Conservation (phyloP, 2,329 filamentous ascomycete species). For the Exophiala calicioides region DNA sequence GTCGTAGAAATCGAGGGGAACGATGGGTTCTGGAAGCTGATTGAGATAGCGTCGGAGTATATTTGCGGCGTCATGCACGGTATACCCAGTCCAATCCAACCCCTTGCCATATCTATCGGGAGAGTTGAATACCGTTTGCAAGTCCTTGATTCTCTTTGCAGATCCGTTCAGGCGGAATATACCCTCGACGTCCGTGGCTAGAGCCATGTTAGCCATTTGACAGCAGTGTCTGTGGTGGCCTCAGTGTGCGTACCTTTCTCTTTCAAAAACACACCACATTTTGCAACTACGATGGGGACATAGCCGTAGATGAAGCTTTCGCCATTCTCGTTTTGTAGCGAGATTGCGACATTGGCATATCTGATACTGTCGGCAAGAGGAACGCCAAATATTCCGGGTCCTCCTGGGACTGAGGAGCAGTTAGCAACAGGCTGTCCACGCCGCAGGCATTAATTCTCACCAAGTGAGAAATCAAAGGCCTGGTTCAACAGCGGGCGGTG, state of each 20-base stretch:
- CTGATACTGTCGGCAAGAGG: conserved; percentile 91
- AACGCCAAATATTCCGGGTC: conserved; percentile 82
- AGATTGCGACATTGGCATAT: conserved; percentile 98
- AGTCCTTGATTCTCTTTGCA: conserved; percentile 96
- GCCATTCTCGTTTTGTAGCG: conserved; percentile 85
- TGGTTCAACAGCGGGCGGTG: no score
- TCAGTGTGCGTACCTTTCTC: conserved; percentile 75
- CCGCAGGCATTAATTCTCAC: background rate
- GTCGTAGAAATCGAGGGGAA: conserved; percentile 90
- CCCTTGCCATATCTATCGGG: conserved; percentile 96
- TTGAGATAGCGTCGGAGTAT: conserved; percentile 94
- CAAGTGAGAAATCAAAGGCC: no score
- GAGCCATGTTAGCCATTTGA: conserved; percentile 35
- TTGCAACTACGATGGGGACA: conserved; percentile 96
- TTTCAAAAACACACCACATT: conserved; percentile 95
- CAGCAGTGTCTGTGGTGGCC: background rate
- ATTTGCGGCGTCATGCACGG: conserved; percentile 96
- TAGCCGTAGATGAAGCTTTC: conserved; percentile 98
- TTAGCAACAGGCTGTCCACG: conserved; percentile 11
- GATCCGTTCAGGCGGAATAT: conserved; percentile 96
- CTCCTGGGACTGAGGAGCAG: conserved; percentile 18
- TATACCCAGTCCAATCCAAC: conserved; percentile 95
- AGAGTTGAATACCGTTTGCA: conserved; percentile 88
- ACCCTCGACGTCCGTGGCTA: conserved; percentile 90
- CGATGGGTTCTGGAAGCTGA: conserved; percentile 92